A percentile compares a stretch with the other conserved stretches of the same genome.
Conservation (phyloP, 1,284 basidiomycete genomes). For the Boletus hoseneyae region DNA sequence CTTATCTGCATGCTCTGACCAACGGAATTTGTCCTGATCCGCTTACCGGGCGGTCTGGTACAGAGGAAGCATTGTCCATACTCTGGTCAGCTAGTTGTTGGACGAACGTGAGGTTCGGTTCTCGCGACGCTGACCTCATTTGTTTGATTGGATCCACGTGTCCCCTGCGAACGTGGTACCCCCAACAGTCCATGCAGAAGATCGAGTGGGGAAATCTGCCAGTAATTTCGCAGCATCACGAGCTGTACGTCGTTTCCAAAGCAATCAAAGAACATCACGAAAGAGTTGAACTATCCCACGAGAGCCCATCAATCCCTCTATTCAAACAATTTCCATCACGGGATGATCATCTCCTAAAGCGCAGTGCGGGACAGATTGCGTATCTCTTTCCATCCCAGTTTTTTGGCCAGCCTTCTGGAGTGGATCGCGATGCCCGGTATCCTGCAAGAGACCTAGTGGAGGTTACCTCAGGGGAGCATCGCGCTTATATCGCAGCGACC, state of each 20-base stretch:
- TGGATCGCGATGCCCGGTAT: conserved; percentile 11
- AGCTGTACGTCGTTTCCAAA: too few relatives aligned
- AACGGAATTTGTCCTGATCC: conserved; percentile 37
- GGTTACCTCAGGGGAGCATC: background rate
- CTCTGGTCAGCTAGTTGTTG: background rate
- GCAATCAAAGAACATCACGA: too few relatives aligned
- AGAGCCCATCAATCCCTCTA: too few relatives aligned
- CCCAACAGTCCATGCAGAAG: too few relatives aligned
- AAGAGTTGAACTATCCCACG: too few relatives aligned
- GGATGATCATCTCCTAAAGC: conserved; percentile 13
- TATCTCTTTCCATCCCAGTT: too few relatives aligned
- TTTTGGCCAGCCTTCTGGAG: too few relatives aligned
- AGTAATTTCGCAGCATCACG: too few relatives aligned
- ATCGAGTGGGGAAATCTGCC: too few relatives aligned
- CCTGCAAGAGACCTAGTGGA: conserved; percentile 5
- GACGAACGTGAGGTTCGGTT: conserved; percentile 38
- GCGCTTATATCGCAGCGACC: conserved; percentile 12
- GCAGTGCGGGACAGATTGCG: conserved; percentile 2
- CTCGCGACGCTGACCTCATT: conserved; percentile 33
- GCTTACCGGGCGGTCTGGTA: conserved; percentile 29
- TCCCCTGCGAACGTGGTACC: conserved; percentile 36
- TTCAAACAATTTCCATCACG: conserved; percentile 1
- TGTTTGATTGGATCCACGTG: too few relatives aligned
- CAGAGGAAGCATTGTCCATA: too few relatives aligned
- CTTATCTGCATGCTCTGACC: conserved; percentile 45